These are phyloP conservation scores for Alternaria burnsii DNA, from an alignment of 2,329 filamentous ascomycete species.

Conservation along the genomic window DNA sequence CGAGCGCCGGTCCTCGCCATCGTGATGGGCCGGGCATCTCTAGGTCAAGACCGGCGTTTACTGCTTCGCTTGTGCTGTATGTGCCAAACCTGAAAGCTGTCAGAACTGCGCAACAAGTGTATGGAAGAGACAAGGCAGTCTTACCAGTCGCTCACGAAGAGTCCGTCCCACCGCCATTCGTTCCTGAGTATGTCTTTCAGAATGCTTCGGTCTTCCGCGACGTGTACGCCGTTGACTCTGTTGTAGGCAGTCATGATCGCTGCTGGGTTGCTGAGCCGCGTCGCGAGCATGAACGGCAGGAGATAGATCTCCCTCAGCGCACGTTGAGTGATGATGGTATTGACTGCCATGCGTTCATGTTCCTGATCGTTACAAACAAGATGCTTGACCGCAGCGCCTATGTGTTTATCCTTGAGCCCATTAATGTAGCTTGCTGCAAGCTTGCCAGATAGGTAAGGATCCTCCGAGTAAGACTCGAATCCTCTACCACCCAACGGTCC, in stretches of 20 bases:
- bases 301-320: conserved; percentile 58
- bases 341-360: conserved; percentile 66
- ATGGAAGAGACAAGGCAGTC: not conserved
- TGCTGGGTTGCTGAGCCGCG: conserved; percentile 67
- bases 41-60: conserved; percentile 35
- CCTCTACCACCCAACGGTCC: conserved; percentile 21
- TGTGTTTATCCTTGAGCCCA: conserved; percentile 57
- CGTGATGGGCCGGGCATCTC: conserved; percentile 40
- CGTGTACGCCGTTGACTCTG: conserved; percentile 23
- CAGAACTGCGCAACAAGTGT: not conserved
- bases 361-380: conserved; percentile 73
- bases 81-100: conserved; percentile 13
- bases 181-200: conserved; percentile 55
- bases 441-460: conserved; percentile 16
- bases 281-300: conserved; percentile 66
- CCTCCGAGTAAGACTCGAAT: conserved; percentile 24
- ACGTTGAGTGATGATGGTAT: conserved; percentile 67
- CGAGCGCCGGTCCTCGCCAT: conserved; percentile 1
- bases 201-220: conserved; percentile 49
- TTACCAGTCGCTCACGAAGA: conserved; percentile 44
- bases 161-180: conserved; percentile 56
- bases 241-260: conserved; percentile 61
- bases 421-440: conserved; percentile 7
- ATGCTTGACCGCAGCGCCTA: conserved; percentile 62
- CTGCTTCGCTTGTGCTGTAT: conserved; percentile 21